Conservation (phyloP, 2,329 filamentous ascomycete genomes). For the Helicocarpus griseus region DNA sequence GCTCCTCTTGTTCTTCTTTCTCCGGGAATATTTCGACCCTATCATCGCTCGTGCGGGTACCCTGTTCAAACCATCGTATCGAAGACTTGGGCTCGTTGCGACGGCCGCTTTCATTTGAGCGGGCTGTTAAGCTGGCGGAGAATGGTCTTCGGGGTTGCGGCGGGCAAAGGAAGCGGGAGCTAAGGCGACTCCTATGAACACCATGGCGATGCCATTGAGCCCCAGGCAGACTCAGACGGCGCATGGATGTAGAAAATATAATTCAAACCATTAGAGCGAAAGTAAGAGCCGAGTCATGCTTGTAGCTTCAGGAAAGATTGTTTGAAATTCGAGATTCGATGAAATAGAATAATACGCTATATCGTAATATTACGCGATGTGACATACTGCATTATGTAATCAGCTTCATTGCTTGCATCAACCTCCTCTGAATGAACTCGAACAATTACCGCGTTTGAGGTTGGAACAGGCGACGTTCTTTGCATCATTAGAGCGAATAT, state of each 20-base stretch:
- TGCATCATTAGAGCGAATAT: neutral
- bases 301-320: conserved; percentile 9
- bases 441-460: neutral
- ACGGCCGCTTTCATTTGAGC: conserved; percentile 21
- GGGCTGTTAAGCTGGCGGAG: conserved; percentile 20
- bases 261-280: conserved; percentile 22
- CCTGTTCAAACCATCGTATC: conserved; percentile 36
- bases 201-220: conserved; percentile 36
- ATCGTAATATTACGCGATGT: neutral
- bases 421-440: neutral
- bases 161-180: conserved; percentile 11
- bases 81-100: conserved; percentile 25
- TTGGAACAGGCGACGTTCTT: too few relatives aligned
- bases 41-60: conserved; percentile 25
- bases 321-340: conserved; percentile 9
- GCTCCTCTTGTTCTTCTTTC: conserved; percentile 29
- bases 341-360: neutral
- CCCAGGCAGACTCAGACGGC: conserved; percentile 34
- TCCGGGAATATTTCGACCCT: conserved; percentile 30
- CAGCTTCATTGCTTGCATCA: neutral
- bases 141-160: conserved; percentile 20
- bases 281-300: conserved; percentile 6
- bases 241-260: conserved; percentile 27
- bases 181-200: conserved; percentile 25
- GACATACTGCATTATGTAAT: neutral